Evolutionary conservation across 2,329 filamentous ascomycete genomes (phyloP).

Genomic region (Keithomyces neogunnii): DNA sequence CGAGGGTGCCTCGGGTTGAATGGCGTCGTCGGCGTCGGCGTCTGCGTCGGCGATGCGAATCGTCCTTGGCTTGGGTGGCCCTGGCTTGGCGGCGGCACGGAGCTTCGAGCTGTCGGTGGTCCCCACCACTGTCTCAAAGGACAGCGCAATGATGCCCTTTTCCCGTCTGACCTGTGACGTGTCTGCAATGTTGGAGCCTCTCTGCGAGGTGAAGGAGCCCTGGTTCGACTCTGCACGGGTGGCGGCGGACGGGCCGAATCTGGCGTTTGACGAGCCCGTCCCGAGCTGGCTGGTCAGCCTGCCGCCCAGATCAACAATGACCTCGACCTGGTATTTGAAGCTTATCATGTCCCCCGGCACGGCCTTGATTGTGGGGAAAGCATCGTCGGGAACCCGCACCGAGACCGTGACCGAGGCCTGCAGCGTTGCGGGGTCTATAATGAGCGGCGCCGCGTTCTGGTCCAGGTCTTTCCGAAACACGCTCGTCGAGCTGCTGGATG

Average conservation of each 20-base stretch:
- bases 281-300: slow-evolving; percentile 69
- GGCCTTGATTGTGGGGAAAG: slow-evolving; percentile 82
- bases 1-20: slow-evolving; percentile 12
- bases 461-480: slow-evolving; percentile 93
- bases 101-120: slow-evolving; percentile 62
- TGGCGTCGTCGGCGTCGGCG: slow-evolving; percentile 24
- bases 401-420: slow-evolving; percentile 74
- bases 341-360: slow-evolving; percentile 91
- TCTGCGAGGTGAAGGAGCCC: slow-evolving; percentile 21
- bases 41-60: slow-evolving; percentile 22
- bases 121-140: slow-evolving; percentile 81
- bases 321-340: slow-evolving; percentile 90
- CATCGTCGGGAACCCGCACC: slow-evolving; percentile 79
- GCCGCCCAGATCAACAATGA: slow-evolving; percentile 85
- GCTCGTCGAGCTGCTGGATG: slow-evolving; percentile 77
- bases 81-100: slow-evolving; percentile 15
- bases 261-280: slow-evolving; percentile 45
- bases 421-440: slow-evolving; percentile 74
- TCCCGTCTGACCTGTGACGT: slow-evolving; percentile 80
- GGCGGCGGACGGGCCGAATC: slow-evolving; percentile 26
- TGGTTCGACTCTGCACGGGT: slow-evolving; percentile 17
- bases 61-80: slow-evolving; percentile 21
- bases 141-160: slow-evolving; percentile 82
- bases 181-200: slow-evolving; percentile 64
- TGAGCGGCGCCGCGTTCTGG: slow-evolving; percentile 79